A percentile compares a stretch with the other conserved stretches of the same genome.
Conservation (phyloP, 2,329 filamentous ascomycete genomes). For the Aschersonia sp. region DNA sequence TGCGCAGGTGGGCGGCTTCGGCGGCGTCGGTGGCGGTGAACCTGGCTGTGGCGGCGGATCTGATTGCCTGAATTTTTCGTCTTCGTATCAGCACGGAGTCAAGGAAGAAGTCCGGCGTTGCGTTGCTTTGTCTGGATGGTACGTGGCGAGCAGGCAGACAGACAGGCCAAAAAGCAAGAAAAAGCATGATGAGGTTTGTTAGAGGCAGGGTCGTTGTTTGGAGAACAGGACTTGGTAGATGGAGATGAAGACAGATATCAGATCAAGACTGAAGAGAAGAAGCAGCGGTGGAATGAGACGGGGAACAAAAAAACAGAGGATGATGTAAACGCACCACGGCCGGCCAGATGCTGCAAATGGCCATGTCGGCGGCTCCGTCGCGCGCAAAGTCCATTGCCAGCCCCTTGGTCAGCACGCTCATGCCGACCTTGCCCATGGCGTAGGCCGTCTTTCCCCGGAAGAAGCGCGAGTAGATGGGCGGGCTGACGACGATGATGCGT, state of each 20-base stretch:
- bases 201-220: no score
- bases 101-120: no score
- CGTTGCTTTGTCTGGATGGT: no score
- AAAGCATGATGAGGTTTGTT: no score
- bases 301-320: no score
- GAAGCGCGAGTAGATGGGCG: conserved; percentile 75
- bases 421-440: conserved; percentile 63
- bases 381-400: conserved; percentile 60
- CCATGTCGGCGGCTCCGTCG: conserved; percentile 51
- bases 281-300: no score
- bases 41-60: conserved; percentile 57
- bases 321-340: conserved; percentile 40
- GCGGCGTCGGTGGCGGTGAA: conserved; percentile 28
- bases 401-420: conserved; percentile 70
- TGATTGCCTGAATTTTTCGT: conserved; percentile 33
- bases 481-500: conserved; percentile 63
- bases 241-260: no score
- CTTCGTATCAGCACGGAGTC: no score
- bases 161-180: neutral
- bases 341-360: conserved; percentile 72
- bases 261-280: no score
- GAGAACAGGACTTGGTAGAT: no score
- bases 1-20: conserved; percentile 45
- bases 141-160: neutral
- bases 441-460: conserved; percentile 79